Evolutionary conservation across 2,329 filamentous ascomycete genomes (phyloP).

Genomic region (Pseudogymnoascus sp.): DNA sequence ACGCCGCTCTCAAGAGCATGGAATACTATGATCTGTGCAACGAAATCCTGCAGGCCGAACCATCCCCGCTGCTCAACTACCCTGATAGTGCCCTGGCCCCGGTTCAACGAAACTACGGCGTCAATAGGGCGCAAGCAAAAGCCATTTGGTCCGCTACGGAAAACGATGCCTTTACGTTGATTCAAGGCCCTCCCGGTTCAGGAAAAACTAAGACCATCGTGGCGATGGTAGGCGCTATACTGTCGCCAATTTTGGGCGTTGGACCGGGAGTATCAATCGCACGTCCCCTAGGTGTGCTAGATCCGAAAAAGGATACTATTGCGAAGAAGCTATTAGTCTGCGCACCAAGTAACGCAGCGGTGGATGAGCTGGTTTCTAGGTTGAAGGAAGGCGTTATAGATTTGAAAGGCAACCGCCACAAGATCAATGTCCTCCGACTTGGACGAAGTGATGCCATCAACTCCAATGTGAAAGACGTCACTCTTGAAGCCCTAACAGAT

Average conservation of each 20-base stretch:
- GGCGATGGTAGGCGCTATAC: conserved; percentile 83
- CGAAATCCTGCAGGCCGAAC: conserved; percentile 81
- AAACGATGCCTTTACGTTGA: conserved; percentile 93
- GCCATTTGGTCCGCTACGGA: conserved; percentile 87
- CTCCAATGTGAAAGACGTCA: conserved; percentile 78
- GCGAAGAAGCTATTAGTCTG: conserved; percentile 89
- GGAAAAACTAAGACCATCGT: conserved; percentile 98
- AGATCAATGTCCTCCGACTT: conserved; percentile 80
- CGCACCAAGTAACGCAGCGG: conserved; percentile 96
- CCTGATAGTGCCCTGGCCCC: conserved; percentile 62
- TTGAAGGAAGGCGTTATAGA: conserved; percentile 83
- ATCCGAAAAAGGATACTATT: conserved; percentile 29
- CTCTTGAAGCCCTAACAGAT: conserved; percentile 84
- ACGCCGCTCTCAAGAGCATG: conserved; percentile 79
- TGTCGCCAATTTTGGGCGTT: conserved; percentile 49
- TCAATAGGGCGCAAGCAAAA: conserved; percentile 84
- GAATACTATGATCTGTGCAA: conserved; percentile 95
- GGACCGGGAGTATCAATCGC: conserved; percentile 37
- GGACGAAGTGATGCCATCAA: conserved; percentile 92
- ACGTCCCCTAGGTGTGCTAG: conserved; percentile 29
- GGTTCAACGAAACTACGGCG: conserved; percentile 66
- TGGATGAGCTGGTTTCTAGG: conserved; percentile 90
- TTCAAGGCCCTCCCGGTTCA: conserved; percentile 91
- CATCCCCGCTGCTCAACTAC: conserved; percentile 80
- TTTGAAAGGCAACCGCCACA: conserved; percentile 59